Conservation (phyloP, 768 basidiomycete genomes). For the Mycena venus region DNA sequence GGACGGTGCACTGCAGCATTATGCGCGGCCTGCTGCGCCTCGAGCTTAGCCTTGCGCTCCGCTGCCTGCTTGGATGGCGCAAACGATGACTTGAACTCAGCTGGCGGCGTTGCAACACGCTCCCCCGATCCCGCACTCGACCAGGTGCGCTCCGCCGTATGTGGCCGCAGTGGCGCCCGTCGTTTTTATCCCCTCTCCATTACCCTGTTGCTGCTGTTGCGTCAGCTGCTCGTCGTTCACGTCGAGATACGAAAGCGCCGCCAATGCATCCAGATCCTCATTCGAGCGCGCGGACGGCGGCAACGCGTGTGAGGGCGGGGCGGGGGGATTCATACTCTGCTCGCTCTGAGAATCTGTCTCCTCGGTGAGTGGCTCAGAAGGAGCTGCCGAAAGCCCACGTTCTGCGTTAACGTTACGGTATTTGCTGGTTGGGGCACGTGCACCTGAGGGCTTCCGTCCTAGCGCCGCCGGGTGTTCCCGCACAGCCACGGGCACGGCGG, state of each 20-base stretch:
- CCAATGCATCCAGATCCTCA: conserved; percentile 80
- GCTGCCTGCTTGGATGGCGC: conserved; percentile 87
- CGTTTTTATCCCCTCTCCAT: conserved; percentile 38
- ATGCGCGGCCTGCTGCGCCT: conserved; percentile 87
- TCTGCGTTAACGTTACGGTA: conserved; percentile 50
- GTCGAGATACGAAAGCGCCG: conserved; percentile 83
- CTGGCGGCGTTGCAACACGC: conserved; percentile 35
- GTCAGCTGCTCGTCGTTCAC: conserved; percentile 60
- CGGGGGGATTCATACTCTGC: conserved; percentile 29
- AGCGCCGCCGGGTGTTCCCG: conserved; percentile 52
- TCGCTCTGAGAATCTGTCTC: conserved; percentile 44
- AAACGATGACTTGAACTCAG: conserved; percentile 86
- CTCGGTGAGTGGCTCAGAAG: conserved; percentile 50
- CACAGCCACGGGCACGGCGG: conserved; percentile 23
- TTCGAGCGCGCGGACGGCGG: conserved; percentile 43
- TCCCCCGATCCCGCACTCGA: conserved; percentile 8
- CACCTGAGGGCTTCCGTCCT: conserved; percentile 85
- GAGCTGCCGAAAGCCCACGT: conserved; percentile 51
- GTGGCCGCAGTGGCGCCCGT: conserved; percentile 55
- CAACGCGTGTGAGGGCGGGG: conserved; percentile 13
- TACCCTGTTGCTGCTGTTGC: conserved; percentile 46
- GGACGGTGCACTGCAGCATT: conserved; percentile 84
- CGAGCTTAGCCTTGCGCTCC: conserved; percentile 86
- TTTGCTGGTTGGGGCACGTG: conserved; percentile 77
- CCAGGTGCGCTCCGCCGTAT: conserved; percentile 39